Evolutionary conservation across 768 basidiomycete species (phyloP).

Genomic region (Lactarius quietus): DNA sequence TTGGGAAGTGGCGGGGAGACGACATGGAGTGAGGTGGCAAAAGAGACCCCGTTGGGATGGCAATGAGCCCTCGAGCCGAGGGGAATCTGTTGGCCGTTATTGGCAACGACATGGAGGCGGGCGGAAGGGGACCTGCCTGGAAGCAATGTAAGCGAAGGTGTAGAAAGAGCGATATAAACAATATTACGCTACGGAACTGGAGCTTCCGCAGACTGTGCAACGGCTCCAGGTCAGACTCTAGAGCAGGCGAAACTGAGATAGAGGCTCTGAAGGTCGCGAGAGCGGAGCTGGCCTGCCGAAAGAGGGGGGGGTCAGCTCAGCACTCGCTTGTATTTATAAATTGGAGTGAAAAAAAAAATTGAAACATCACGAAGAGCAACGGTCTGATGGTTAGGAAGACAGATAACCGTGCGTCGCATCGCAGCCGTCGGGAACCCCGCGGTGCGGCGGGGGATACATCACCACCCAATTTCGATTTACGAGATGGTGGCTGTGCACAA

Average conservation of each 20-base stretch:
- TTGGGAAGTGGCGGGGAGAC: constrained; percentile 3
- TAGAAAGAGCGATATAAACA: background rate
- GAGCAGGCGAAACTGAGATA: constrained; percentile 50
- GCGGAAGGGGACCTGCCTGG: constrained; percentile 7
- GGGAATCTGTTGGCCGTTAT: constrained; percentile 3
- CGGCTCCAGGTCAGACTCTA: constrained; percentile 61
- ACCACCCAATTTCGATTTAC: constrained; percentile 7
- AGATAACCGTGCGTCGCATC: background rate
- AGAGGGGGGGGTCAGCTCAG: constrained; percentile 16
- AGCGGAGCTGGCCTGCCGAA: constrained; percentile 50
- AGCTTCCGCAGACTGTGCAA: constrained; percentile 53
- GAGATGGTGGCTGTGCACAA: constrained; percentile 24
- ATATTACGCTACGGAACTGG: constrained; percentile 28
- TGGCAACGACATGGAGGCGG: constrained; percentile 1
- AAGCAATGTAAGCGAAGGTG: background rate
- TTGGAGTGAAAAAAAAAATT: constrained; percentile 1
- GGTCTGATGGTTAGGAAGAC: constrained; percentile 1
- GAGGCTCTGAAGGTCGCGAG: constrained; percentile 48
- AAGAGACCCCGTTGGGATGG: background rate
- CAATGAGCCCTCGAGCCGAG: background rate
- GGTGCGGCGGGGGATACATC: constrained; percentile 2
- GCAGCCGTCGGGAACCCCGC: constrained; percentile 14
- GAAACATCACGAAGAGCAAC: background rate
- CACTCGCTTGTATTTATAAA: constrained; percentile 23
- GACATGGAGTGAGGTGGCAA: background rate